phyloP scores from a whole-genome alignment of 768 basidiomycete genomes.

The Tylopilus balloui region DNA sequence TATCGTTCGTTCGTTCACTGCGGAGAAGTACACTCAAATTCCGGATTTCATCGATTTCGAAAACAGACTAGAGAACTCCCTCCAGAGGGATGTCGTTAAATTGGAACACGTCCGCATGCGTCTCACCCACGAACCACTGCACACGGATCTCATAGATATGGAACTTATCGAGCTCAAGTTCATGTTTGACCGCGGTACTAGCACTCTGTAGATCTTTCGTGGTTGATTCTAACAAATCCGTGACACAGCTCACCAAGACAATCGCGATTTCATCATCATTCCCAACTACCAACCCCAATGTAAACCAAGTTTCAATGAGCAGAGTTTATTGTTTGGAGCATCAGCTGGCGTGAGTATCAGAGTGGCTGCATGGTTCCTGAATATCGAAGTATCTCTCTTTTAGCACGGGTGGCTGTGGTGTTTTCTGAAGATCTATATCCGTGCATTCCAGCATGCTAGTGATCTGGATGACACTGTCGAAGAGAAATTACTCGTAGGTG shows the following conservation, averaged over 20 bases:
- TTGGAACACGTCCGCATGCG: constrained; percentile 85
- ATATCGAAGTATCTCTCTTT: neutral
- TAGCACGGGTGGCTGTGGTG: constrained; percentile 69
- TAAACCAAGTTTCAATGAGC: constrained; percentile 52
- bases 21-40: constrained; percentile 87
- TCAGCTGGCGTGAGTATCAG: constrained; percentile 52
- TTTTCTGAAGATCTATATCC: constrained; percentile 75
- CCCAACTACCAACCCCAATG: constrained; percentile 70
- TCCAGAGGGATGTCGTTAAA: constrained; percentile 78
- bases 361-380: neutral
- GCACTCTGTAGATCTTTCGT: constrained; percentile 21
- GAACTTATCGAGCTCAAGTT: constrained; percentile 83
- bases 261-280: constrained; percentile 78
- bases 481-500: constrained; percentile 76
- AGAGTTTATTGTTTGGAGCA: constrained; percentile 63
- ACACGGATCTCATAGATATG: constrained; percentile 70
- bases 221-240: constrained; percentile 4
- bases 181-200: constrained; percentile 64
- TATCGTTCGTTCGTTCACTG: constrained; percentile 69
- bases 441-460: constrained; percentile 71
- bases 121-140: constrained; percentile 66
- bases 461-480: constrained; percentile 78
- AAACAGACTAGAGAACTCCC: constrained; percentile 74
- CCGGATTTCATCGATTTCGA: constrained; percentile 83
- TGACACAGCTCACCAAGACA: constrained; percentile 70